Evolutionary conservation across 1,139 yeast species (phyloP), one percentile per base, ranked within the genome.

Genomic region (Geotrichum fermentans): DNA sequence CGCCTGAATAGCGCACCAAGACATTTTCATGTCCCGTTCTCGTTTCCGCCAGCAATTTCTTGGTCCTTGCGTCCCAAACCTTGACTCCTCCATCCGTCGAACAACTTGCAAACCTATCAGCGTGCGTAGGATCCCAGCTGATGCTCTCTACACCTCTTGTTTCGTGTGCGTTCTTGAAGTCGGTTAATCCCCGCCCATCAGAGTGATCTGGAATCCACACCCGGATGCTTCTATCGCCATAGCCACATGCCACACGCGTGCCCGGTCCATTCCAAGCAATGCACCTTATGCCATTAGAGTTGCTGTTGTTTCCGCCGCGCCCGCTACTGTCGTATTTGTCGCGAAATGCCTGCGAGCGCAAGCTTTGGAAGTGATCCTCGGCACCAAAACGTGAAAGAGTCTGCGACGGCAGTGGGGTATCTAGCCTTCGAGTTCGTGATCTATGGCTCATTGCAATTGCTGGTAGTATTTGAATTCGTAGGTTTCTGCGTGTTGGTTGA

Each of bases 81-180:
- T 73, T 75, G 28, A 84, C 63, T 40, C 62, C 62, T 5, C 64
- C 65, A 55, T 82, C 86, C 46, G 76, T 66, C 1, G 83, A 81
- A 14, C 78, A 83, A 1, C 85, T 73, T 1, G 80, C 85, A 53
- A 85, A 70, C 22, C 74, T 66, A 39, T 68, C 70, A 21, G 77
- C 78, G 42, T 74, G 71, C 14, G 61, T 61, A 0, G 89, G 85
- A 51, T 79, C 73, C 89, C 92, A 85, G 1, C 78, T 63, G 2
- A 84, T 56, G 14, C 74, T 62, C 42, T 75, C 77, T 1, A 79
- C 77, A 30, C 35, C 45, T 30, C 43, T 41, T 18, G 32, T 39
- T n/a, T 40, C 52, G 38, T 40, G 53, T n/a, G 37, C 37, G 14
- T 51, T 52, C 38, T 53, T 44, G 11, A 57, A 53, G 30, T 59